phyloP scores from a whole-genome alignment of 2,329 filamentous ascomycete species.

The Penicillium brevicompactum region DNA sequence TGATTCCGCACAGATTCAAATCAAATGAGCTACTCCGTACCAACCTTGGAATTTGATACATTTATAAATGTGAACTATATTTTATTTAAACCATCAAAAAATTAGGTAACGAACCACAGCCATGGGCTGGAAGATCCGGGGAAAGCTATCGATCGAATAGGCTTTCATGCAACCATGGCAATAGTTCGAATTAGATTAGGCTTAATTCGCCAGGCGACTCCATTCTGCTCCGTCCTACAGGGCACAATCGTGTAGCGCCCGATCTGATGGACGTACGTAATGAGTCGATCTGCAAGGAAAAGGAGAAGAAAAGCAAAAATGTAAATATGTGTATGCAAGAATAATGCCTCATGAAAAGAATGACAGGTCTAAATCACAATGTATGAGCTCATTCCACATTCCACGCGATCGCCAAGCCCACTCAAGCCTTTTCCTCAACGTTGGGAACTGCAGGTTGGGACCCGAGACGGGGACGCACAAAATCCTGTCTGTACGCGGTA shows the following conservation, averaged over 20 bases:
- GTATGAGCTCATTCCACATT: background rate
- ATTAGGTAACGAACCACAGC: background rate
- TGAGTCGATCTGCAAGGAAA: background rate
- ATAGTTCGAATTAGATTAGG: constrained; percentile 1
- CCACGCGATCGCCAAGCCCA: constrained; percentile 1
- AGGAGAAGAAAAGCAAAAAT: background rate
- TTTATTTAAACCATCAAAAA: no score
- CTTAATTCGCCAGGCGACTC: background rate
- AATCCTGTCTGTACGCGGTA: constrained; percentile 6
- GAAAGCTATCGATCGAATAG: constrained; percentile 7
- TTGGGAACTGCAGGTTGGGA: constrained; percentile 8
- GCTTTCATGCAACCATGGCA: background rate
- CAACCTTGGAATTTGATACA: no score
- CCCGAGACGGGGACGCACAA: background rate
- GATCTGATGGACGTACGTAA: background rate
- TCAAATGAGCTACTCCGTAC: no score
- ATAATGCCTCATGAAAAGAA: constrained; percentile 7
- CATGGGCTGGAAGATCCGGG: constrained; percentile 1
- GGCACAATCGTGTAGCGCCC: background rate
- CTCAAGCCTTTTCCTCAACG: constrained; percentile 6
- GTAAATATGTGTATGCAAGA: background rate
- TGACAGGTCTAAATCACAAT: background rate
- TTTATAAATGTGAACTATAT: no score
- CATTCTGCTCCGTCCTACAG: background rate
- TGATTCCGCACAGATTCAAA: no score